Evolutionary conservation across 345 rosid species (phyloP), one percentile per base, ranked within the genome.

Genomic region (Syzygium aqueum): DNA sequence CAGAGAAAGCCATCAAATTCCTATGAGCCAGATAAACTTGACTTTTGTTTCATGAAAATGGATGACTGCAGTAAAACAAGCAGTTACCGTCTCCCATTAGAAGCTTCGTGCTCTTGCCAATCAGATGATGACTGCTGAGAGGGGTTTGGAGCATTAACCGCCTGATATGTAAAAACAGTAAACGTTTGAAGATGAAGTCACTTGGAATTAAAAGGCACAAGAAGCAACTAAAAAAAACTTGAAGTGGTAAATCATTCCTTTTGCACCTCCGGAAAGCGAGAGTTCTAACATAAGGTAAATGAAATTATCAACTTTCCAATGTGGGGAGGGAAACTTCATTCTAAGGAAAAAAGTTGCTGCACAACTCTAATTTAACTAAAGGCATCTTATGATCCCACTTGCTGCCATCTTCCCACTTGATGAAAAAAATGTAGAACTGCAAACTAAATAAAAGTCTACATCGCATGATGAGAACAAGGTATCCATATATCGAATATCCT

Each of bases 81-180:
- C 61, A 84, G 46, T 50, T 91, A 97, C 99, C 96, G 95, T 93
- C 95, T 95, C 85, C 98, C 99, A 89, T 95, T 98, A 86, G 94
- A 91, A 85, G 99, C 91, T 86, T 94, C 89, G 91, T 97, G 99
- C 92, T 96, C 99, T 92, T 94, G 98, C 99, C 99, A 97, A 86
- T 97, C 98, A 91, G 94, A 94, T 85, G 94, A 90, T 84, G 96
- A 91, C 85, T 92, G 94, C 67, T 91, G 96, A 87, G 91, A 89
- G 15, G 82, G 49, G 82, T 37, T 73, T 87, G 85, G 57, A 85
- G 77, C 89, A 88, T 83, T 87, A 65, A 88, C 87, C 51, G 90
- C 91, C 97, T 95, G 90, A 61, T 50, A 25, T 51, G 56, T 7
- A 85, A 77, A 51, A 67, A 83, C 33, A 84, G 84, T 56, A 83